A percentile compares a stretch with the other conserved stretches of the same genome.
phyloP scores from a whole-genome alignment of 805 yeast species.

The Candida glaebosa region DNA sequence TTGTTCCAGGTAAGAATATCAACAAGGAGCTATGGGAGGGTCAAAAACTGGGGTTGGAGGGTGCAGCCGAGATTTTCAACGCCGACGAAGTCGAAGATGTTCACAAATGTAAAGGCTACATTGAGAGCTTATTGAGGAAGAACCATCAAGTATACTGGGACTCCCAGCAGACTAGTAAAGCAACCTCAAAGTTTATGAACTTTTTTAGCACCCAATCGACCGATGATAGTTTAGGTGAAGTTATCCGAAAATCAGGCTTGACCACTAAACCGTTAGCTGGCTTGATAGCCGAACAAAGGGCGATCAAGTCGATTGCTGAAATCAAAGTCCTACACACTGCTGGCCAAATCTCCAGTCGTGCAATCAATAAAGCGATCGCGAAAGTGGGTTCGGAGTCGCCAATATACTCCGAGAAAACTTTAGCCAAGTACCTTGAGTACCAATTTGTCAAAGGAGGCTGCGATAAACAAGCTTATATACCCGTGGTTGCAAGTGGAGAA shows the following conservation, averaged over 20 bases:
- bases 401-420: conserved; percentile 69
- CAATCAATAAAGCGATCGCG: conserved; percentile 79
- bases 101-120: conserved; percentile 37
- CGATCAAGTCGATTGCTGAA: conserved; percentile 74
- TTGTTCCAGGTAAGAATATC: conserved; percentile 81
- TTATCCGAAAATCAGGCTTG: conserved; percentile 28
- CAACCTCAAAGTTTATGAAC: conserved; percentile 13
- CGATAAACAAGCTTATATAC: conserved; percentile 84
- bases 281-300: conserved; percentile 50
- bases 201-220: conserved; percentile 13
- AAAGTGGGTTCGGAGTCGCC: conserved; percentile 40
- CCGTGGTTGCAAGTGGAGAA: conserved; percentile 93
- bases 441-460: conserved; percentile 85
- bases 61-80: conserved; percentile 79
- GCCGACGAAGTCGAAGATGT: conserved; percentile 71
- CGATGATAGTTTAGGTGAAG: conserved; percentile 15
- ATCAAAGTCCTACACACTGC: conserved; percentile 77
- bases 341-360: conserved; percentile 76
- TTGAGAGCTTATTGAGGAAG: conserved; percentile 46
- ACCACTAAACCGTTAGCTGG: conserved; percentile 42
- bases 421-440: conserved; percentile 79
- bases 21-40: conserved; percentile 94
- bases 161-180: conserved; percentile 14
- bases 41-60: conserved; percentile 79
- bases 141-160: conserved; percentile 58